Evolutionary conservation across 768 basidiomycete genomes (phyloP).

Genomic region (Suillus americanus): DNA sequence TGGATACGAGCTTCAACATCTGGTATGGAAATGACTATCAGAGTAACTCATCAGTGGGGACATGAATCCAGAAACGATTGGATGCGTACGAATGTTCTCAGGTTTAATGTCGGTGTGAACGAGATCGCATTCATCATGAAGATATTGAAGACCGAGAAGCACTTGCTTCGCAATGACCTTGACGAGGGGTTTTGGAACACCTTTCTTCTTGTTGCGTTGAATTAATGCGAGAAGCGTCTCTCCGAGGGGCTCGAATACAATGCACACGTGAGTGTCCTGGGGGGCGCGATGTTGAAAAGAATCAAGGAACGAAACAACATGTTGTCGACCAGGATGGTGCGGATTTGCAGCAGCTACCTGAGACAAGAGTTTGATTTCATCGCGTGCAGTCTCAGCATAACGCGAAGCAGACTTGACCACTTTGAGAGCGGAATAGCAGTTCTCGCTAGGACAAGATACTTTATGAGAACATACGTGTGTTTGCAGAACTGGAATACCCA

Average conservation of each 20-base stretch:
- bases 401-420: conserved; percentile 93
- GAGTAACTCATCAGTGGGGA: conserved; percentile 1
- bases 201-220: conserved; percentile 78
- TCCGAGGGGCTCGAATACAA: conserved; percentile 86
- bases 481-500: conserved; percentile 39
- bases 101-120: conserved; percentile 95
- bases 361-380: conserved; percentile 91
- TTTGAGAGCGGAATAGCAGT: conserved; percentile 86
- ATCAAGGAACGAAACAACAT: conserved; percentile 89
- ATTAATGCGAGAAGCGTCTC: conserved; percentile 76
- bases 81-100: conserved; percentile 85
- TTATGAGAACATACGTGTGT: conserved; percentile 9
- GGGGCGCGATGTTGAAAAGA: conserved; percentile 79
- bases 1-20: conserved; percentile 74
- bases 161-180: conserved; percentile 86
- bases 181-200: conserved; percentile 79
- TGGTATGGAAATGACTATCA: conserved; percentile 77
- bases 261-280: conserved; percentile 80
- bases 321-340: conserved; percentile 73
- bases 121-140: conserved; percentile 89
- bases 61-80: conserved; percentile 23
- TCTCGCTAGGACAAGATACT: conserved; percentile 44
- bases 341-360: conserved; percentile 71
- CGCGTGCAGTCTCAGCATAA: conserved; percentile 94
- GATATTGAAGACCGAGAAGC: conserved; percentile 84